Evolutionary conservation across 2,329 filamentous ascomycete species (phyloP), one percentile per base, ranked within the genome.

Genomic region (Talaromyces sp.): DNA sequence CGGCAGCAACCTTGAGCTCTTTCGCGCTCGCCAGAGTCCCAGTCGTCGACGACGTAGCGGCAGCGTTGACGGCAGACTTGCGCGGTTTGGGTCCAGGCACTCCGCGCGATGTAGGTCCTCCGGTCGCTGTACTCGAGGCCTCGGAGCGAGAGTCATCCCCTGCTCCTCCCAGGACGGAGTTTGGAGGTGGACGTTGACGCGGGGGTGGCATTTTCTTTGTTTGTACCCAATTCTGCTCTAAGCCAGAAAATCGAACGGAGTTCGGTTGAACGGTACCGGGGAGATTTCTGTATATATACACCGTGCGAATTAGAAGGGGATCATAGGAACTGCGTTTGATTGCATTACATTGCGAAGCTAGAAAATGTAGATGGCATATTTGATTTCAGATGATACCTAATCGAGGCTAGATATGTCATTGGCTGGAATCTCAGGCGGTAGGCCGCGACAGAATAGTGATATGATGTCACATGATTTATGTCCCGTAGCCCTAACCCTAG

Each of bases 131-230:
- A 33, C 76, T 81, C 39, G 79, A 80, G n/a, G 77, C 75, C 72
- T 81, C 79, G 18, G 79, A 80, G 64, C 79, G 72, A 28, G 78
- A 79, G 68, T 81, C 80, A 63, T 82, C 80, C 31, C 73, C 66
- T 55, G 73, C 71, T 55, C 73, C 71, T 59, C 23, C 44, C 54
- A n/a, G 42, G 4, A 37, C 33, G 18, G 39, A 37, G 14, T 16
- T 50, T 39, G 40, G 18, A 37, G 31, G 48, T 40, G 54, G 40
- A 21, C 79, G 77, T 67, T 77, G 76, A 64, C 79, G 78, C 68
- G 79, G 76, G 67, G 80, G 79, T 64, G 79, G 75, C 79, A 81
- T 81, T 65, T 62, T 66, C 14, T 57, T 25, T 39, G 44, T 48
- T 48, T 11, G 12, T 25, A 12, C 5, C 14, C 44, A 48, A 48